These are phyloP conservation scores for Anthracocystis setariae DNA, from an alignment of 1,284 basidiomycete genomes.

Conservation along the genomic window DNA sequence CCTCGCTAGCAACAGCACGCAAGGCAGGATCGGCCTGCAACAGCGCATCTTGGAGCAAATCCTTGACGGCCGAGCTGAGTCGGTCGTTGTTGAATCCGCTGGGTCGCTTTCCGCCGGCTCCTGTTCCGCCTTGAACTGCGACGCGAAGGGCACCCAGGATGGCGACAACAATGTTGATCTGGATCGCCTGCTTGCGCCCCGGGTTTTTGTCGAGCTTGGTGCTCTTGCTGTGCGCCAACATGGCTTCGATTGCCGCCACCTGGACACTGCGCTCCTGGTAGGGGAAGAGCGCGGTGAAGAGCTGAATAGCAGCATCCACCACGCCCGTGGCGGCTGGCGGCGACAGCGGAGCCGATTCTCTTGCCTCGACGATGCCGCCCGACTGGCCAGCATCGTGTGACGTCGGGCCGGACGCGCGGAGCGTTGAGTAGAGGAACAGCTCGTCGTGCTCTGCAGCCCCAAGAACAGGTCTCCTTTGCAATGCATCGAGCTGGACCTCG, in stretches of 20 bases:
- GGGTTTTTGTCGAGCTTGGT: conserved; percentile 86
- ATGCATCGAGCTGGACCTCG: conserved; percentile 78
- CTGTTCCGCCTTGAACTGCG: conserved; percentile 38
- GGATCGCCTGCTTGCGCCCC: conserved; percentile 86
- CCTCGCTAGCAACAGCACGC: conserved; percentile 84
- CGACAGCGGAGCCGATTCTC: conserved; percentile 75
- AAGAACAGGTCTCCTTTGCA: conserved; percentile 82
- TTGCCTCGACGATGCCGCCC: conserved; percentile 12
- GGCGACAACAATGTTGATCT: conserved; percentile 84
- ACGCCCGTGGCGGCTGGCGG: conserved; percentile 83
- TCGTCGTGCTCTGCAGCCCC: conserved; percentile 88
- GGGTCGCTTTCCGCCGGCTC: conserved; percentile 51
- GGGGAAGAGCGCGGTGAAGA: conserved; percentile 82
- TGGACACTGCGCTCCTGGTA: conserved; percentile 80
- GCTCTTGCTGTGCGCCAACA: conserved; percentile 75
- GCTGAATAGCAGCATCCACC: conserved; percentile 86
- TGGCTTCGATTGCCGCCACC: conserved; percentile 76
- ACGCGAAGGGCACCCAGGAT: conserved; percentile 78
- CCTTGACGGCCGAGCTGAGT: conserved; percentile 77
- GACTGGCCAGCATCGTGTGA: conserved; percentile 19
- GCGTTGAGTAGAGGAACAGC: conserved; percentile 75
- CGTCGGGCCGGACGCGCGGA: neutral
- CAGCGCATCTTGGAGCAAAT: conserved; percentile 84
- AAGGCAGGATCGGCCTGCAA: conserved; percentile 82
- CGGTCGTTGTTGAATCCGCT: conserved; percentile 72